phyloP scores from a whole-genome alignment of 306 rosid genomes.

The Canavalia gladiata region DNA sequence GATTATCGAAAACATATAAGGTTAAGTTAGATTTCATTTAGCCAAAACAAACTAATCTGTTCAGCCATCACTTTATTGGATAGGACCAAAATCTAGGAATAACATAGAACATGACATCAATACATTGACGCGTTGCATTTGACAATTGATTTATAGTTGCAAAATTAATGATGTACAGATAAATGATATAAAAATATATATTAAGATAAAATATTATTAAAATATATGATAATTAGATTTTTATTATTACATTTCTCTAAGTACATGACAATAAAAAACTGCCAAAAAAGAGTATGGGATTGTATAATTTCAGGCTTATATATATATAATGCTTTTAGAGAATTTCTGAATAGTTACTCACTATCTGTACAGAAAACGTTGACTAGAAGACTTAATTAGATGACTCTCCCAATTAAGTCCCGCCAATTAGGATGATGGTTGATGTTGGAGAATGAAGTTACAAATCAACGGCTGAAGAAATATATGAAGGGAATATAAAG shows the following conservation, averaged over 20 bases:
- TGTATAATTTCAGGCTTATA: no score
- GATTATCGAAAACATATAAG: no score
- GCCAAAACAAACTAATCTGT: neutral
- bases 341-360: slow-evolving; percentile 32
- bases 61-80: neutral
- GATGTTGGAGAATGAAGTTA: neutral
- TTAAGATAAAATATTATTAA: no score
- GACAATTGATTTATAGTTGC: neutral
- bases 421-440: no score
- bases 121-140: neutral
- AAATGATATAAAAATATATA: no score
- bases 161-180: no score
- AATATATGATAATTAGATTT: no score
- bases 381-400: neutral
- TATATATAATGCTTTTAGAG: neutral
- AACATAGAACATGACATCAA: neutral
- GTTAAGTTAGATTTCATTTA: neutral
- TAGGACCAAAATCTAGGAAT: neutral
- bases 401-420: neutral
- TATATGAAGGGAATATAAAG: no score
- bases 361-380: neutral
- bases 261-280: neutral
- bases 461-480: neutral
- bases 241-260: no score
- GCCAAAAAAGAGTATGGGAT: neutral